Evolutionary conservation across 352 stramenopile genomes (phyloP), one percentile per base, ranked within the genome.

Genomic region (Peronosclerospora sorghi): DNA sequence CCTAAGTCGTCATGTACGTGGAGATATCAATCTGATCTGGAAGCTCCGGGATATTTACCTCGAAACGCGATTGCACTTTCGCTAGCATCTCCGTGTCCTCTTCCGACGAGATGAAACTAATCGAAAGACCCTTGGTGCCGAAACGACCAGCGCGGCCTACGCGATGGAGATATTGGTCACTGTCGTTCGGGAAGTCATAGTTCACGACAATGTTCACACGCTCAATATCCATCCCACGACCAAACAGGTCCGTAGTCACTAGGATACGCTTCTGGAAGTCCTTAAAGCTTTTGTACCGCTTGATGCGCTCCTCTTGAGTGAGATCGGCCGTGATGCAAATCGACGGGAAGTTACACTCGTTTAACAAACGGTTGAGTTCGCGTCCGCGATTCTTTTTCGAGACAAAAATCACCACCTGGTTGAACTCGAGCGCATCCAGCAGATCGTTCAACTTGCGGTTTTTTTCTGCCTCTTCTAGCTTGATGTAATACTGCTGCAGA

Each of bases 191-290:
- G 76, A 99, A 99, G 67, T 99, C 97, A 71, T 99, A 99, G 86
- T 99, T 99, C 62, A 99, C 96, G 30, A 99, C 97, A 54, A 99
- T 97, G 80, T 99, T 99, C 38, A 99, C 96, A 64, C 95, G 92
- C 76, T 99, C 95, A 67, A 99, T 98, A 87, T 99, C 97, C 78
- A 99, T 99, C 58, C 97, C 97, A 77, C 97, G 95, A 39, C 96
- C 96, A 62, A 99, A 98, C 48, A 99, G 77, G 70, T 99, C 95
- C 49, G 97, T 99, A 36, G 96, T 97, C 28, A 99, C 95, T 36
- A 99, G 77, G 62, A 99, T 98, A 65, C 96, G 95, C 62, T 97
- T 97, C 73, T 99, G 92, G 72, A 98, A 99, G 46, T 98, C 94
- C 79, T 99, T 99, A 76, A 99, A 99, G 57, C 88, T 95, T 78